Percentiles rank a stretch among this genome's conserved stretches.
phyloP scores from a whole-genome alignment of 2,329 filamentous ascomycete species.

The Cercospora nicotianae region DNA sequence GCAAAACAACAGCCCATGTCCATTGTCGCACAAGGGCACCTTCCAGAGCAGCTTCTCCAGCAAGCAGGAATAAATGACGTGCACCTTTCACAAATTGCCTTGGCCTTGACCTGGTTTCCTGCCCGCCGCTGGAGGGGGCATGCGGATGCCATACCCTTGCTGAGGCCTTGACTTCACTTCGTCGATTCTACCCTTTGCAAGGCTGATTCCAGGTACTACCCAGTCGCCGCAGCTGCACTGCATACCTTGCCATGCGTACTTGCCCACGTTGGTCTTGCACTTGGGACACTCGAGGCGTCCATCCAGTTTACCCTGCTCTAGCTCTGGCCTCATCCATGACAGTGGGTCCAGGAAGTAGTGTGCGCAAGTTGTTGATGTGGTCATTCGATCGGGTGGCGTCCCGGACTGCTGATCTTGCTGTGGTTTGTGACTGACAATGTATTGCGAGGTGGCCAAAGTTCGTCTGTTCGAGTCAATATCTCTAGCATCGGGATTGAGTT shows the following conservation, averaged over 20 bases:
- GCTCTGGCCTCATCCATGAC: constrained; percentile 86
- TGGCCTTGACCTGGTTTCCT: constrained; percentile 17
- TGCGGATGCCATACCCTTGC: constrained; percentile 38
- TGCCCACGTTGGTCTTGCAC: constrained; percentile 80
- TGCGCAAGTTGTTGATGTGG: constrained; percentile 59
- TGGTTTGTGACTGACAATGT: constrained; percentile 64
- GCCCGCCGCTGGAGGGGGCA: constrained; percentile 33
- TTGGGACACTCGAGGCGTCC: constrained; percentile 84
- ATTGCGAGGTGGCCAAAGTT: constrained; percentile 63
- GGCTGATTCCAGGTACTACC: constrained; percentile 86
- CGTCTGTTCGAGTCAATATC: constrained; percentile 46
- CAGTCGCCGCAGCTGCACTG: constrained; percentile 87
- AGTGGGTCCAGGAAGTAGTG: constrained; percentile 91
- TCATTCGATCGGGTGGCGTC: constrained; percentile 20
- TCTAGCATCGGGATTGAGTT: neutral
- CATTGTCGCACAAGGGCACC: neutral
- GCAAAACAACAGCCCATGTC: neutral
- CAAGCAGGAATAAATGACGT: neutral
- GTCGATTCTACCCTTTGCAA: constrained; percentile 81
- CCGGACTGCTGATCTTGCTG: constrained; percentile 15
- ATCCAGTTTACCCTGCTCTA: constrained; percentile 80
- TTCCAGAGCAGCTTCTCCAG: neutral
- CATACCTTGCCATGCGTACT: constrained; percentile 96
- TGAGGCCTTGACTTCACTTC: constrained; percentile 50
- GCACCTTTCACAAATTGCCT: constrained; percentile 24